Base-by-base conservation (phyloP, 768 basidiomycete species). In the Tylopilus sp. region DNA sequence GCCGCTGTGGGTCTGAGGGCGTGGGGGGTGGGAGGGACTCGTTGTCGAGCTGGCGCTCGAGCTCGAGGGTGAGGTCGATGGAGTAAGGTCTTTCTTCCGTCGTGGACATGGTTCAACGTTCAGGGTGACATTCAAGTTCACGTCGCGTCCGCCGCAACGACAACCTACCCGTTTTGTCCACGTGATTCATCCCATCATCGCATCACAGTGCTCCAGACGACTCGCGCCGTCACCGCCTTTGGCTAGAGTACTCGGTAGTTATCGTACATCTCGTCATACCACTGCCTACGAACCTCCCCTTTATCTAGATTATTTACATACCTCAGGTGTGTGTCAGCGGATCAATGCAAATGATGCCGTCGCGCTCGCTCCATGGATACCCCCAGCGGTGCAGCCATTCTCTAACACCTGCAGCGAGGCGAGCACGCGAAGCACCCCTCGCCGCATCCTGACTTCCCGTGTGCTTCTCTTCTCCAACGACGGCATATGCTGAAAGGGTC, bases 381-480 rank as follows among this genome's bases (percentile, higher is more conserved):
- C 91, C 90, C 92, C 92, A 98, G 50, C 88, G 83, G 61, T 93
- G 89, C 42, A 98, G 71, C 87, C 88, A 96, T 63, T 93, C 90
- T 55, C 90, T 86, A 38, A 97, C 86, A 11, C 89, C 91, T 2
- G 89, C 82, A 13, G 90, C 89, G 7, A 98, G 78, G 12, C 95
- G 85, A 22, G 83, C 80, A 48, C 90, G 85, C 9, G 91, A 91
- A 4, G 91, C 84, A 25, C 92, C 92, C 34, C 93, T 81, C 13
- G 76, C 82, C 4, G 80, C 73, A 63, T 95, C 92, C 64, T 95
- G 92, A n/a, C 85, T 87, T 3, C 90, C 95, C 1, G 91, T 92
- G 68, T 98, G 96, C 70, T 94, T 96, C 70, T 96, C 92, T 72
- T 98, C 93, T 19, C 97, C 96, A 7, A 98, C 91, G 40, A 99